Conservation (phyloP, 2,329 filamentous ascomycete species). For the Lasiodiplodia theobromae region DNA sequence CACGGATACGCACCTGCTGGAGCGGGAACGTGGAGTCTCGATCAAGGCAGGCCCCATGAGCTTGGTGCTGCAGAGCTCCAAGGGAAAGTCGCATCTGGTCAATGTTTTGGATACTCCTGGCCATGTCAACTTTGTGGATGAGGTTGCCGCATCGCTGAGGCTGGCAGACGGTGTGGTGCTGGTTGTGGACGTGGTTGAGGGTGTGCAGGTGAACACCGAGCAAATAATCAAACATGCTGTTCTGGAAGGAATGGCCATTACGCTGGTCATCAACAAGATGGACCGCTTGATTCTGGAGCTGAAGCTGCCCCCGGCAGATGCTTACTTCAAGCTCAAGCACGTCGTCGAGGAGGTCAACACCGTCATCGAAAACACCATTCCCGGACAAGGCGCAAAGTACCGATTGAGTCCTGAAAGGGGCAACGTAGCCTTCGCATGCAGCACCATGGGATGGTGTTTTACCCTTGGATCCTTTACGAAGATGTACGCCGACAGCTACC, state of each 20-base stretch:
- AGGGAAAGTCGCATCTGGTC: conserved; percentile 92
- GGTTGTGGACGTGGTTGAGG: conserved; percentile 95
- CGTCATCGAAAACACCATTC: conserved; percentile 85
- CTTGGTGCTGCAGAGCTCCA: conserved; percentile 83
- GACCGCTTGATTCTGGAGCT: conserved; percentile 93
- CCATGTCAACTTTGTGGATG: conserved; percentile 98
- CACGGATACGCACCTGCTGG: conserved; percentile 88
- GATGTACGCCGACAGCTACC: conserved; percentile 92
- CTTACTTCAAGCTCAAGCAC: conserved; percentile 98
- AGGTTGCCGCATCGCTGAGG: conserved; percentile 86
- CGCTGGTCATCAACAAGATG: conserved; percentile 95
- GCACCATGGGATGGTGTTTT: conserved; percentile 95
- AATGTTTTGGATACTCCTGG: conserved; percentile 97
- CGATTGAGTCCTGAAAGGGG: conserved; percentile 94
- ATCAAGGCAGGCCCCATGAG: conserved; percentile 96
- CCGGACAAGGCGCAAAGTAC: conserved; percentile 78
- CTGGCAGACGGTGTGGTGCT: conserved; percentile 91
- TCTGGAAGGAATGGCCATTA: conserved; percentile 85
- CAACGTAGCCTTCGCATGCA: conserved; percentile 96
- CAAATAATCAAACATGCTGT: conserved; percentile 97
- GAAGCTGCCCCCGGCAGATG: conserved; percentile 91
- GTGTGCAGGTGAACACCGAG: conserved; percentile 98
- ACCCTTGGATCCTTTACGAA: conserved; percentile 92
- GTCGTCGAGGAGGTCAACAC: conserved; percentile 99
- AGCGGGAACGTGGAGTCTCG: conserved; percentile 87